phyloP scores from a whole-genome alignment of 176 grass and related monocot species.

The Zizania latifolia region DNA sequence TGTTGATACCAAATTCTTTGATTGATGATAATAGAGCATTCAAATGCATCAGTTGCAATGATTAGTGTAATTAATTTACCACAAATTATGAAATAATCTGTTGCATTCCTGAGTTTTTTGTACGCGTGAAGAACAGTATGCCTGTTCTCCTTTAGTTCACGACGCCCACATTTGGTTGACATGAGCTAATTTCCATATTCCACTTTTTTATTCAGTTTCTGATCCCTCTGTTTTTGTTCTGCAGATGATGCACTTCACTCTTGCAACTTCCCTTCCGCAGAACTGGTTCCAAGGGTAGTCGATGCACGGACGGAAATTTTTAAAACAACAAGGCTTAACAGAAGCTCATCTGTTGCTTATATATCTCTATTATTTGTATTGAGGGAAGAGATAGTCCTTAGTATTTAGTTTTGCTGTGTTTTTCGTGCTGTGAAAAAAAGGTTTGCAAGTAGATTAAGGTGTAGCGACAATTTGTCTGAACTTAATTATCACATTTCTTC shows the following conservation, averaged over 20 bases:
- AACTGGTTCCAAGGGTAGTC: conserved; percentile 28
- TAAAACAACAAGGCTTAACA: conserved; percentile 43
- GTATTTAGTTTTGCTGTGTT: conserved; percentile 25
- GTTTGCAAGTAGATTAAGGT: conserved; percentile 40
- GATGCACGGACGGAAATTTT: not conserved
- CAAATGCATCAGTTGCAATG: not conserved
- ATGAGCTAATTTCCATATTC: not conserved
- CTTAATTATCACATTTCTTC: conserved; percentile 23
- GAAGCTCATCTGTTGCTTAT: conserved; percentile 37
- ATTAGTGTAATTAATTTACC: not conserved
- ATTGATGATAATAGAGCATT: not conserved
- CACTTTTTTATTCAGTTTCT: not conserved
- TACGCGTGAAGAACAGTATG: not conserved
- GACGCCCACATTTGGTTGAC: not conserved
- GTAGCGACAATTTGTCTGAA: conserved; percentile 31
- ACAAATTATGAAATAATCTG: not conserved
- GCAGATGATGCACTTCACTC: conserved; percentile 48
- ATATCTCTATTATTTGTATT: conserved; percentile 36
- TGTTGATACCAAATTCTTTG: not conserved
- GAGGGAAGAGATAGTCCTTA: conserved; percentile 32
- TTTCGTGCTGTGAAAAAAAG: conserved; percentile 17
- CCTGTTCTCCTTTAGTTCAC: not conserved
- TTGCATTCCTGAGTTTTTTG: not conserved
- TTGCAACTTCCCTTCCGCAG: conserved; percentile 19
- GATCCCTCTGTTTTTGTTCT: not conserved